Base-by-base conservation (phyloP, 306 rosid species). In the Sicyos edulis region DNA sequence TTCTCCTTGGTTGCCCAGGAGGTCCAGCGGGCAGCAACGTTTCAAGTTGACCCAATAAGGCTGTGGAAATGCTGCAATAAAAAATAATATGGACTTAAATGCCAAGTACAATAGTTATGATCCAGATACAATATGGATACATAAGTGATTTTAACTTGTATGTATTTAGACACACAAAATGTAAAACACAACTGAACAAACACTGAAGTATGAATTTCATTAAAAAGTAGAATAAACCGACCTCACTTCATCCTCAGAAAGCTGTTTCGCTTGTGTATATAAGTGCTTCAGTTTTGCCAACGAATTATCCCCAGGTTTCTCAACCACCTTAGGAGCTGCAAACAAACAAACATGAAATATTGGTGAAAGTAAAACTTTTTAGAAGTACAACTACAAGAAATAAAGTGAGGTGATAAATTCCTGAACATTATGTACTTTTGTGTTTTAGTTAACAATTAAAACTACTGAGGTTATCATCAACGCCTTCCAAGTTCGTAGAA, bases 241-340 rank as follows among this genome's bases (percentile, higher is more conserved):
- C 99, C 1, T 78, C 45, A 86, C 89, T 91, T 93, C 99, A 40
- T 0, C 78, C 60, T 91, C 96, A 1, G 99, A 93, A 72, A 89
- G 92, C 0, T 91, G 95, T 85, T 85, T 93, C 34, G 99, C 99
- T 74, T 79, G 88, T 72, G 86, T 78, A 79, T 93, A 93, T 74
- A 93, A 78, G 21, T 14, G 0, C 83, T 80, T 93, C 73, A 93
- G 82, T 80, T 51, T 91, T 4, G 83, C 40, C 73, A 93, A 87
- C 0, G 99, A 89, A 86, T 3, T 87, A 81, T 93, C 97, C 57
- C 99, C 99, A 51, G 97, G 89, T 86, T 91, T 93, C 85, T 93
- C 99, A 79, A 93, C 99, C 81, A 91, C 73, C 81, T 91, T 96
- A 37, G 44, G 44, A 37, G 44, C 44, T 37, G 44, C 72, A 79